These are phyloP conservation scores for Phytophthora quininea DNA, from an alignment of 352 stramenopile species.

Conservation along the genomic window DNA sequence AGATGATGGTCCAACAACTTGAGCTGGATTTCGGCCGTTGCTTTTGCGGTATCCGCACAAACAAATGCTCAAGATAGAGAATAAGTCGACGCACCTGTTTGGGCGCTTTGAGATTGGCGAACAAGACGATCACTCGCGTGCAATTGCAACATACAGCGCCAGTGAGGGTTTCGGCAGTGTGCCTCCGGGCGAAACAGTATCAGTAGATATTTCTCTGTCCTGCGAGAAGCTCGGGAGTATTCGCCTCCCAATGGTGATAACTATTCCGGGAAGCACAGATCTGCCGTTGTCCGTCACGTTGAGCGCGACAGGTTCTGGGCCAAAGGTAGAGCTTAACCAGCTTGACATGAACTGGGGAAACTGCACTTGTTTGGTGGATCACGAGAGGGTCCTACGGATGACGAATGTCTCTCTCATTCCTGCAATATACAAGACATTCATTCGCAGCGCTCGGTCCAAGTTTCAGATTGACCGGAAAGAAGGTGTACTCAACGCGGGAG, in stretches of 20 bases:
- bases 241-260: conserved; percentile 88
- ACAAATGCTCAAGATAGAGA: conserved; percentile 85
- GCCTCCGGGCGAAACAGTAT: conserved; percentile 51
- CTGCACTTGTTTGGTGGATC: conserved; percentile 90
- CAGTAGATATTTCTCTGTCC: conserved; percentile 84
- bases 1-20: conserved; percentile 61
- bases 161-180: conserved; percentile 73
- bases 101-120: conserved; percentile 90
- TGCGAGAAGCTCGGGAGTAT: conserved; percentile 93
- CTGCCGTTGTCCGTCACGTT: conserved; percentile 90
- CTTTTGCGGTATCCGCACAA: conserved; percentile 94
- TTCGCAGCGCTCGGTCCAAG: conserved; percentile 91
- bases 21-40: conserved; percentile 91
- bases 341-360: conserved; percentile 90
- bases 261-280: conserved; percentile 86
- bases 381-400: conserved; percentile 72
- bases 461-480: conserved; percentile 93
- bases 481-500: conserved; percentile 79
- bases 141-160: conserved; percentile 82
- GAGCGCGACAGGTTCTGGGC: conserved; percentile 82
- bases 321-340: conserved; percentile 85
- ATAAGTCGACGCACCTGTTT: conserved; percentile 78
- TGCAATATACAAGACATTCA: conserved; percentile 92
- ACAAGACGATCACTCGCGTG: conserved; percentile 89
- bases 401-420: conserved; percentile 92